Evolutionary conservation across 306 rosid genomes (phyloP).

Genomic region (Ormosia semicastrata): DNA sequence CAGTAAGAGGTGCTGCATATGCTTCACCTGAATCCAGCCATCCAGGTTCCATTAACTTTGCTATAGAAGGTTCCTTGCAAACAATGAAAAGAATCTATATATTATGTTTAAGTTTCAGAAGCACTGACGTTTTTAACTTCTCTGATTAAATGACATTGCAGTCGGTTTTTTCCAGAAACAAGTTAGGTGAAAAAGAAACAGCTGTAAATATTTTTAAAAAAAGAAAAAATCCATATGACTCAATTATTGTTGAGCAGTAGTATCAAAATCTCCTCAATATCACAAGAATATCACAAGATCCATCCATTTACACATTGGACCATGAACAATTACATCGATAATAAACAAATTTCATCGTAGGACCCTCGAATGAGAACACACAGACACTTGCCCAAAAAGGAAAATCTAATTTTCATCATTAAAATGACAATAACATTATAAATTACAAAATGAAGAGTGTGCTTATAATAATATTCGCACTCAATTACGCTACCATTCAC

Average conservation of each 20-base stretch:
- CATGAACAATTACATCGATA: neutral
- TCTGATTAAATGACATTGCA: neutral
- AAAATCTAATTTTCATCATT: neutral
- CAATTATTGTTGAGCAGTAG: neutral
- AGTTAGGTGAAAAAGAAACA: neutral
- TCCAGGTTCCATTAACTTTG: neutral
- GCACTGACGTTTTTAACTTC: neutral
- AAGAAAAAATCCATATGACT: neutral
- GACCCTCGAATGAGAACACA: neutral
- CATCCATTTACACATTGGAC: neutral
- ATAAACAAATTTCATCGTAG: neutral
- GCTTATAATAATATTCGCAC: constrained; percentile 17
- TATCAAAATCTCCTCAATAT: neutral
- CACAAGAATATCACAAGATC: neutral
- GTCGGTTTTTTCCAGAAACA: neutral
- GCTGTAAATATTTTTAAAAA: neutral
- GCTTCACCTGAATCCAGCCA: neutral
- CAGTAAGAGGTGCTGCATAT: neutral
- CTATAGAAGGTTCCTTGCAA: neutral
- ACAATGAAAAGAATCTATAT: neutral
- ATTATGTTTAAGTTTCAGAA: neutral
- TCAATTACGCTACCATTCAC: neutral
- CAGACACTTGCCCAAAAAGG: neutral
- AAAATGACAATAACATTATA: constrained; percentile 12
- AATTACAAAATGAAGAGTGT: neutral